Percentiles rank a stretch among this genome's conserved stretches.
Conservation (phyloP, 768 basidiomycete genomes). For the Mycena crocata region DNA sequence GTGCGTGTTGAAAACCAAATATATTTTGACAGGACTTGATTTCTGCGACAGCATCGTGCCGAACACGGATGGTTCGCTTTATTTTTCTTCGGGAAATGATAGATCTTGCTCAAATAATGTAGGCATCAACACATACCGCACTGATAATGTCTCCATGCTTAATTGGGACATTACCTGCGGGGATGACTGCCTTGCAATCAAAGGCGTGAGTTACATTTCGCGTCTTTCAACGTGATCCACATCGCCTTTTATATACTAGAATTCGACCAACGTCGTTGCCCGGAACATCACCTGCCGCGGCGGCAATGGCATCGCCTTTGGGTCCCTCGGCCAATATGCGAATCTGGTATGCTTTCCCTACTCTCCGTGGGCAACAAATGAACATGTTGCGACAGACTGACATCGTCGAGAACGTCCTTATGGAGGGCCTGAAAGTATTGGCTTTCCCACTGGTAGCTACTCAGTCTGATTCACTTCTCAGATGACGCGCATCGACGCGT, state of each 20-base stretch:
- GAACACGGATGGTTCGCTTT: slow-evolving; percentile 65
- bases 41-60: slow-evolving; percentile 57
- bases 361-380: background rate
- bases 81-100: background rate
- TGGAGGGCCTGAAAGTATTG: slow-evolving; percentile 59
- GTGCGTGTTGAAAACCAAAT: slow-evolving; percentile 42
- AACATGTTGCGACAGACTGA: slow-evolving; percentile 54
- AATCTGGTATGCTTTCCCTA: slow-evolving; percentile 51
- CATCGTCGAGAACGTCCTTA: slow-evolving; percentile 61
- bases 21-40: background rate
- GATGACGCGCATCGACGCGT: slow-evolving; percentile 60
- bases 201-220: slow-evolving; percentile 56
- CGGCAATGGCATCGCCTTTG: slow-evolving; percentile 71
- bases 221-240: background rate
- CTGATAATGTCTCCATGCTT: slow-evolving; percentile 57
- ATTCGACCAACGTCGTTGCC: slow-evolving; percentile 63
- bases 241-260: slow-evolving; percentile 47
- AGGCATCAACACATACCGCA: slow-evolving; percentile 69
- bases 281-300: slow-evolving; percentile 65
- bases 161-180: slow-evolving; percentile 75
- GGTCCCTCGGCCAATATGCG: slow-evolving; percentile 68
- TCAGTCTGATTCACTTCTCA: slow-evolving; percentile 30
- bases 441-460: no score
- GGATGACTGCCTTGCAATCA: slow-evolving; percentile 74
- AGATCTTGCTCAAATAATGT: background rate